Evolutionary conservation across 768 basidiomycete species (phyloP).

Genomic region (Tulasnella sp.): DNA sequence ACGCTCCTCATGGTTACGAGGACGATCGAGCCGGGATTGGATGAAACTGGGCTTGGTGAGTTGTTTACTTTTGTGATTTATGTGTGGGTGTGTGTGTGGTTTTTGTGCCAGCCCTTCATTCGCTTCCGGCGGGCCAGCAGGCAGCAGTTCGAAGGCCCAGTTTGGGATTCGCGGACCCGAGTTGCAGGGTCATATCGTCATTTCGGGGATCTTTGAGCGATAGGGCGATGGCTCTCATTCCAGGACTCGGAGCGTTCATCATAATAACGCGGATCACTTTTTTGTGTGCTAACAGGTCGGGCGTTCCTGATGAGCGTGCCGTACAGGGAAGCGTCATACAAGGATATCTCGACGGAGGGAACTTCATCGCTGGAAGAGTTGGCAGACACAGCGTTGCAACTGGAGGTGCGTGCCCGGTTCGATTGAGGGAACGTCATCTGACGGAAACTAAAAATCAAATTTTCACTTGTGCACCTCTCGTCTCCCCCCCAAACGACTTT

Average conservation of each 20-base stretch:
- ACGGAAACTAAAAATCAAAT: conserved; percentile 19
- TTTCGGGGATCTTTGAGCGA: conserved; percentile 23
- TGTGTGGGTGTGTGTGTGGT: neutral
- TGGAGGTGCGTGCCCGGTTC: conserved; percentile 20
- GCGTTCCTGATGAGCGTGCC: conserved; percentile 30
- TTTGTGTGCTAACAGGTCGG: conserved; percentile 6
- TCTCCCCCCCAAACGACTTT: conserved; percentile 2
- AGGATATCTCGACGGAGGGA: conserved; percentile 15
- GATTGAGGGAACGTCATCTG: conserved; percentile 17
- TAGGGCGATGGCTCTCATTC: neutral
- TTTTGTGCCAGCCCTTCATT: neutral
- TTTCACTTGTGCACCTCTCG: conserved; percentile 7
- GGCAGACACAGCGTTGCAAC: conserved; percentile 21
- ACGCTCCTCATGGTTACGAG: conserved; percentile 31
- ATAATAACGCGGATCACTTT: neutral
- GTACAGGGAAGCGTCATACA: conserved; percentile 17
- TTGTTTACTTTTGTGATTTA: conserved; percentile 9
- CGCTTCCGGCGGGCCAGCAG: conserved; percentile 17
- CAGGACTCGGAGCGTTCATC: conserved; percentile 7
- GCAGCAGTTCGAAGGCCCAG: neutral
- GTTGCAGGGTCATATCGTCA: neutral
- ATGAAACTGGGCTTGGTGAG: conserved; percentile 27
- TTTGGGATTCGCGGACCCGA: conserved; percentile 22
- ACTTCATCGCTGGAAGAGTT: conserved; percentile 25
- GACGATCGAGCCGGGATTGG: conserved; percentile 25